phyloP scores from a whole-genome alignment of 2,329 filamentous ascomycete genomes.

The Fusarium staphyleae region DNA sequence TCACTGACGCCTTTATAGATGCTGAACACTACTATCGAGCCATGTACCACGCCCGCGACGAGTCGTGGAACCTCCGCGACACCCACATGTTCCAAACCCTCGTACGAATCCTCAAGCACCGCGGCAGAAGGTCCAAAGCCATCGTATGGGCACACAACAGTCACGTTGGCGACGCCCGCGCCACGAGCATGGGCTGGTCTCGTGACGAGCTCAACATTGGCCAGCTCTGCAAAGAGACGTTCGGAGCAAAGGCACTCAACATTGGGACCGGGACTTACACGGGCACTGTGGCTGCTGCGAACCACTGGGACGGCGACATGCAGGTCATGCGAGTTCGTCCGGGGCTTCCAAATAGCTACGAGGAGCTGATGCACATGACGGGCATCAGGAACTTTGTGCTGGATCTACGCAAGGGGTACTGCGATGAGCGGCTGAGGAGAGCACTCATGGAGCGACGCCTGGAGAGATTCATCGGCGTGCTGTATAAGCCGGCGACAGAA shows the following conservation, averaged over 20 bases:
- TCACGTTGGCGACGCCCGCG: constrained; percentile 21
- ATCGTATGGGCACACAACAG: constrained; percentile 32
- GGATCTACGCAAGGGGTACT: constrained; percentile 16
- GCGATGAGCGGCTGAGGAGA: constrained; percentile 15
- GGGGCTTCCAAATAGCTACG: constrained; percentile 18
- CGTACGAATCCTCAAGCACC: constrained; percentile 21
- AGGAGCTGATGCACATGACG: constrained; percentile 26
- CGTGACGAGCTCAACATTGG: constrained; percentile 25
- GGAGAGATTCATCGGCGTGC: constrained; percentile 28
- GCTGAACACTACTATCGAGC: constrained; percentile 26
- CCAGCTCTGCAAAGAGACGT: constrained; percentile 23
- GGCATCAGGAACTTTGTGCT: constrained; percentile 19
- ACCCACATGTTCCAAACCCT: constrained; percentile 26
- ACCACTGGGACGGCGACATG: constrained; percentile 26
- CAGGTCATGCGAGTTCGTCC: constrained; percentile 22
- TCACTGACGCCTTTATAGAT: neutral
- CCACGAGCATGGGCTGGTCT: constrained; percentile 29
- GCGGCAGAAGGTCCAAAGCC: constrained; percentile 14
- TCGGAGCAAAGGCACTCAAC: constrained; percentile 3
- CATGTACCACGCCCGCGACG: constrained; percentile 24
- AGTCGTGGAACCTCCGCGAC: constrained; percentile 28
- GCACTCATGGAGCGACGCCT: constrained; percentile 4
- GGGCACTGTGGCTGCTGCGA: constrained; percentile 23
- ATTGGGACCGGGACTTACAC: constrained; percentile 25
- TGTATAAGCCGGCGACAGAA: constrained; percentile 22